Evolutionary conservation across 768 basidiomycete species (phyloP).

Genomic region (Xerocomellus intermedius): DNA sequence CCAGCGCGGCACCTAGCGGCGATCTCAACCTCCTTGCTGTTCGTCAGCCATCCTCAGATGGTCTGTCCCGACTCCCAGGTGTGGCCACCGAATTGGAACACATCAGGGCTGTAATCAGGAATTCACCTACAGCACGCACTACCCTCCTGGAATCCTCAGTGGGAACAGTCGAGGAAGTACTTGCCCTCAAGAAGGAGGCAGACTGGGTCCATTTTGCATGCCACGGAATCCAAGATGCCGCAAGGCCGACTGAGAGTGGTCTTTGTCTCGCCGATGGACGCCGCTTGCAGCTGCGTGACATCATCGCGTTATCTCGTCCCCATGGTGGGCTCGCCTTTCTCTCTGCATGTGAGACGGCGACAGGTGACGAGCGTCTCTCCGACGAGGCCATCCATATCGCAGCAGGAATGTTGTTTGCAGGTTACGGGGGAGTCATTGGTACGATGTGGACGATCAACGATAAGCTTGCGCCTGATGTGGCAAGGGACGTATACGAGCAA

Average conservation of each 20-base stretch:
- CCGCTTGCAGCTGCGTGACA: background rate
- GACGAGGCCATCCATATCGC: too few relatives aligned
- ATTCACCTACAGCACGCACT: too few relatives aligned
- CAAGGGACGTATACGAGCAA: background rate
- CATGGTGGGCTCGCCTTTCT: constrained; percentile 39
- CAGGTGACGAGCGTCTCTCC: too few relatives aligned
- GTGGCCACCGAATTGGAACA: constrained; percentile 20
- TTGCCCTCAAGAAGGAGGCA: too few relatives aligned
- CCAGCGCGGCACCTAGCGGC: too few relatives aligned
- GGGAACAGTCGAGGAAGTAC: constrained; percentile 1
- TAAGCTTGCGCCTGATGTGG: background rate
- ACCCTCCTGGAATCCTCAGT: constrained; percentile 1
- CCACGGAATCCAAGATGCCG: background rate
- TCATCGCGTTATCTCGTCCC: background rate
- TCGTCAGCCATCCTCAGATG: background rate
- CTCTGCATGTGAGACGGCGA: constrained; percentile 40
- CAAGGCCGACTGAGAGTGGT: too few relatives aligned
- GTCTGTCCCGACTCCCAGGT: background rate
- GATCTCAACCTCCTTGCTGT: too few relatives aligned
- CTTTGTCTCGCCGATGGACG: background rate
- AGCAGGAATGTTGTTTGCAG: constrained; percentile 36
- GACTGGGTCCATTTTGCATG: background rate
- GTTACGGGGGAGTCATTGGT: constrained; percentile 34
- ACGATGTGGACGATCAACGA: constrained; percentile 46
- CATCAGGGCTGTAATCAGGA: constrained; percentile 2